phyloP scores from a whole-genome alignment of 306 rosid species.

The Lablab purpureus region DNA sequence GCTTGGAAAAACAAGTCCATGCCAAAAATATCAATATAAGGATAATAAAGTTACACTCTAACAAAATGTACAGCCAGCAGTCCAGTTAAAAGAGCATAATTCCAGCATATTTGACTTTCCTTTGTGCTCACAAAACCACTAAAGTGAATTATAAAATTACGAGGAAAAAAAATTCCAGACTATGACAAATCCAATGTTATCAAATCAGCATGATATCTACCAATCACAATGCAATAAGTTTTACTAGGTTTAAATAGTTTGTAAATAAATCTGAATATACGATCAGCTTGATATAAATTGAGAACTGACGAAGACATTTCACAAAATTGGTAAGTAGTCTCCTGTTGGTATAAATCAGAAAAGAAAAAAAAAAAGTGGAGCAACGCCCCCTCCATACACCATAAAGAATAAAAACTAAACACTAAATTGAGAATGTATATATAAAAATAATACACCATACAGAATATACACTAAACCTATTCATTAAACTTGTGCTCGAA shows the following conservation, averaged over 20 bases:
- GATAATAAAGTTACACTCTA: constrained; percentile 8
- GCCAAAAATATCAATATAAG: constrained; percentile 6
- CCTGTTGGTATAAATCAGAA: not conserved
- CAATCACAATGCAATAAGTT: constrained; percentile 23
- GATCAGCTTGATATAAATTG: not conserved
- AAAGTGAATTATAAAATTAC: constrained; percentile 23
- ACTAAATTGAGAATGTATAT: not conserved
- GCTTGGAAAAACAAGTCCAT: constrained; percentile 7
- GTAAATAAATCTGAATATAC: not conserved
- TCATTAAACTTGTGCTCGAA: constrained; percentile 3
- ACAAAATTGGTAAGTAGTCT: not conserved
- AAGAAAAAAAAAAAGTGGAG: not conserved
- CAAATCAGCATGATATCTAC: constrained; percentile 15
- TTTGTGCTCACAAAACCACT: constrained; percentile 4
- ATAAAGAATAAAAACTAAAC: not conserved
- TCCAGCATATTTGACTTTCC: constrained; percentile 22
- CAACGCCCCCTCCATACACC: not conserved
- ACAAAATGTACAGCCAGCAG: constrained; percentile 9
- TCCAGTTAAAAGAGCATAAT: constrained; percentile 18
- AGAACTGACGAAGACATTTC: not conserved
- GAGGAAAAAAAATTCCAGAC: not conserved
- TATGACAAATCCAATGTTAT: not conserved
- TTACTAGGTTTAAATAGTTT: not conserved
- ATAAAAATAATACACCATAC: not conserved
- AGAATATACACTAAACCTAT: not conserved